Base-by-base conservation (phyloP, 2,329 filamentous ascomycete genomes). In the Penicillium decumbens region DNA sequence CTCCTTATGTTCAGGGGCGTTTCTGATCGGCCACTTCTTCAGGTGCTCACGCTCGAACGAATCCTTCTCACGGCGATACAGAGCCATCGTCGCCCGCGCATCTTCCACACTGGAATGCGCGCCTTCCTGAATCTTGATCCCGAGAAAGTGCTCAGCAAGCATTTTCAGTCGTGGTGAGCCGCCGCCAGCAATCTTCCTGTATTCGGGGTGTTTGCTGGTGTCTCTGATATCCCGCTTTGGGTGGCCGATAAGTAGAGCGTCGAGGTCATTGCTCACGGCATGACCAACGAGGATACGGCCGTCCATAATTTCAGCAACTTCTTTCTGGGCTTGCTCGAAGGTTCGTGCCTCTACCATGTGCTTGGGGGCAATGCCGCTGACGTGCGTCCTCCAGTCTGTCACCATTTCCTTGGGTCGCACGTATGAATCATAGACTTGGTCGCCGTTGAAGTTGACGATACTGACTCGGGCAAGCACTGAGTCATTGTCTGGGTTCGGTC, bases 391-490 rank as follows among this genome's bases (percentile, higher is more conserved):
- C 86, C 91, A 98, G 70, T 98, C 88, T 12, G 87, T 90, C 1
- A 98, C 88, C 47, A 75, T 77, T 63, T 90, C 84, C 51, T 83
- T 82, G 0, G 89, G 87, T 46, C 81, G 80, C 8, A 97, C 93
- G 65, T 87, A 97, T 10, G 88, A 92, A 74, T 98, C 93, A 78
- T 97, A 96, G 40, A 98, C 75, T 69, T 95, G 89, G 25, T 87
- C 81, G 15, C 91, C 91, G 66, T 96, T 89, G 70, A 91, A 98
- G 70, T 97, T 95, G 59, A 96, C 91, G 13, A 95, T 75, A 65
- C 88, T 95, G 47, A 92, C 89, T 41, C 93, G 82, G 1, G 93
- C 93, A 39, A 98, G 80, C 0, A 83, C 84, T 30, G 89, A 90
- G 64, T 85, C 77, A 20, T 82, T 80, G 43, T 82, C 82, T 3